Evolutionary conservation across 129 eudicot genomes (phyloP), one percentile per base, ranked within the genome.

Genomic region (Tagetes erecta): DNA sequence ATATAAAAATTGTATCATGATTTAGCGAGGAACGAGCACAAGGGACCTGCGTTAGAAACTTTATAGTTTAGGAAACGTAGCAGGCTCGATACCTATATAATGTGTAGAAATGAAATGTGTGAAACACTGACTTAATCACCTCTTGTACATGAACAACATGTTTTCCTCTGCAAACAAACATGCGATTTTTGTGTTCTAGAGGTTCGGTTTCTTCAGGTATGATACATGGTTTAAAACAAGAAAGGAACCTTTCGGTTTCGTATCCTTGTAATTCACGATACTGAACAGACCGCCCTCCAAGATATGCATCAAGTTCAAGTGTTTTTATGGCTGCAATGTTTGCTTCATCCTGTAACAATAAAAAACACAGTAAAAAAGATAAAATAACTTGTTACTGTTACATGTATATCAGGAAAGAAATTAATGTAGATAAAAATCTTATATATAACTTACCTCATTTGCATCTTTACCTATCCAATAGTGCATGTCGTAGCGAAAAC

Each of bases 381-480:
- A 45, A 14, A 7, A 45, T 59, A 64, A 74, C 40, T 46, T 49
- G 33, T 67, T 14, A 12, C 2, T 67, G 30, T 45, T 11, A 36
- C 47, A 51, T 51, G 63, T 51, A 51, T 70, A 39, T 56, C 14
- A 49, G 37, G 50, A 35, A 47, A 51, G 37, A 45, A 31, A 14
- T 3, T 14, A 31, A 38, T 34, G 40, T 8, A 33, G 6, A 39
- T 9, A 13, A 31, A 34, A 39, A 11, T 59, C 34, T 59, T 10
- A 10, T 11, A 7, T 59, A 10, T 1, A 55, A 79, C 88, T 78
- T 64, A 92, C 98, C 87, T 92, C 96, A 59, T 84, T 84, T 40
- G 96, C 88, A 83, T 92, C 95, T 87, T 86, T 84, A 49, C 98
- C 98, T 67, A 92, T 89, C 98, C 98, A 92, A 83, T 84, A 90